Base-by-base conservation (phyloP, 768 basidiomycete genomes). In the Amanita exitialis region DNA sequence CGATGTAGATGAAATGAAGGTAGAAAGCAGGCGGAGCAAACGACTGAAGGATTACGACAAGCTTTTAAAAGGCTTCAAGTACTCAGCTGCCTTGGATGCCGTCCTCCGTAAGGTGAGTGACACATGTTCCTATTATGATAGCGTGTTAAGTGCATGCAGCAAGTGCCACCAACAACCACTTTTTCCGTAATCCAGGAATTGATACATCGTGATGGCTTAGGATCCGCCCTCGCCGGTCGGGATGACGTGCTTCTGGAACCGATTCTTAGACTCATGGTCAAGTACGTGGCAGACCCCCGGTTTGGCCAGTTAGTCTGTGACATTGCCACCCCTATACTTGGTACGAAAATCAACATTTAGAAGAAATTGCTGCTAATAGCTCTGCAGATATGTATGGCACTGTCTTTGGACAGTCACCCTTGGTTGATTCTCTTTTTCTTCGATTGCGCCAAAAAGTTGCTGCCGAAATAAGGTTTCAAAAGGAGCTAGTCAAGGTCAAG, bases 211-310 rank as follows among this genome's bases (percentile, higher is more conserved):
- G 92, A 97, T 66, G 95, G 89, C 5, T 73, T 98, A 44, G 76
- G 81, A 53, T 80, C 80, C 57, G 94, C 96, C 3, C 74, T 99
- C 8, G 76, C 86, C 0, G 90, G 92, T 41, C 82, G 96, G 30
- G 94, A 98, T 60, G 96, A 98, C 62, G 84, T 97, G 42, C 74
- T 95, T 9, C 72, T 99, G 4, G 92, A 96, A 61, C 94, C 95
- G 2, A 74, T 98, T 32, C 76, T 99, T n/a, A 78, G 82, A 3
- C 76, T 97, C 34, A 74, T 98, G 20, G 68, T 91, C 49, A 90
- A 89, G 62, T 77, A 97, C 64, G 76, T 95, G 50, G 72, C 83
- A 4, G 91, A 96, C 69, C 90, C 92, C 30, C 82, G 94, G 23
- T 98, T 96, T 61, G 92, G 92, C n/a, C 82, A 86, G 54, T 74